Conservation (phyloP, 2,329 filamentous ascomycete genomes). For the Pestalotiopsis sp. region DNA sequence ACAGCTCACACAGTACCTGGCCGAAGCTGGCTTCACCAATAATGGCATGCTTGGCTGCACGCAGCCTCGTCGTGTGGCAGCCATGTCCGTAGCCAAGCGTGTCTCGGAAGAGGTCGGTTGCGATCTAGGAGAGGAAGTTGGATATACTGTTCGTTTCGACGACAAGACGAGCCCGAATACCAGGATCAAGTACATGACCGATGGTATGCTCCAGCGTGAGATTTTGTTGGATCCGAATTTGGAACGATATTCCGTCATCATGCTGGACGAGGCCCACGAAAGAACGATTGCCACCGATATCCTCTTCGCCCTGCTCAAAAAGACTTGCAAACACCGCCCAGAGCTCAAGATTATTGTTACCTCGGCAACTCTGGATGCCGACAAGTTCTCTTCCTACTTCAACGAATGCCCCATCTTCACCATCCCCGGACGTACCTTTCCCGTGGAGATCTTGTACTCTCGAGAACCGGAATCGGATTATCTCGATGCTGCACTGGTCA, state of each 20-base stretch:
- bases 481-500: conserved; percentile 88
- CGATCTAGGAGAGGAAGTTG: conserved; percentile 86
- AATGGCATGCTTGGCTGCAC: conserved; percentile 93
- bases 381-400: conserved; percentile 97
- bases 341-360: conserved; percentile 97
- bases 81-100: conserved; percentile 96
- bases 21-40: conserved; percentile 87
- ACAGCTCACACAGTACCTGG: conserved; percentile 91
- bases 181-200: conserved; percentile 99
- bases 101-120: conserved; percentile 96
- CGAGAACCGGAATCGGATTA: conserved; percentile 96
- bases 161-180: conserved; percentile 87
- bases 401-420: conserved; percentile 95
- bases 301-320: conserved; percentile 90
- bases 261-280: conserved; percentile 98
- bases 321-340: conserved; percentile 80
- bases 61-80: conserved; percentile 93
- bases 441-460: conserved; percentile 94
- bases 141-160: conserved; percentile 97
- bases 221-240: conserved; percentile 90
- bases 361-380: conserved; percentile 92
- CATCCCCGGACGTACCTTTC: conserved; percentile 92
- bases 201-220: conserved; percentile 96
- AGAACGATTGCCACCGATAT: conserved; percentile 96
- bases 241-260: conserved; percentile 90